Percentiles rank a stretch among this genome's conserved stretches.
phyloP scores from a whole-genome alignment of 148 eudicot species.

The Amaranthus cruentus region DNA sequence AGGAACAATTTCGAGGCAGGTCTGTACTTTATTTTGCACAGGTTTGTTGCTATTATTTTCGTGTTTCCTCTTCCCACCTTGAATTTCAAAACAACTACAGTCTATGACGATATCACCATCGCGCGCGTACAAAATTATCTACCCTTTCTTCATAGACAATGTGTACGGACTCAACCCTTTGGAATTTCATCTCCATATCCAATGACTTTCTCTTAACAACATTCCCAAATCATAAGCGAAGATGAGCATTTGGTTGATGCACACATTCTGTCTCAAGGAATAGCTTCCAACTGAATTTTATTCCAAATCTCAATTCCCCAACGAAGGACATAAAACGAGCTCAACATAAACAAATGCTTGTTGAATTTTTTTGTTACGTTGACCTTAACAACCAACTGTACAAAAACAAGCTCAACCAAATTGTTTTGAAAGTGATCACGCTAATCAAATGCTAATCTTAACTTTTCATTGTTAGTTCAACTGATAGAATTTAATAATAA shows the following conservation, averaged over 20 bases:
- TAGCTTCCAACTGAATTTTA: constrained; percentile 59
- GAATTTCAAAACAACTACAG: constrained; percentile 37
- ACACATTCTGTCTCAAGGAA: constrained; percentile 64
- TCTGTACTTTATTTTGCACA: constrained; percentile 12
- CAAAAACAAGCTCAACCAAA: neutral
- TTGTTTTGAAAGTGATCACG: no score
- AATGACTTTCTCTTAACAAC: constrained; percentile 41
- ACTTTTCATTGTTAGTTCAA: no score
- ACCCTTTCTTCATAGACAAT: constrained; percentile 87
- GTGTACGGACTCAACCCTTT: constrained; percentile 78
- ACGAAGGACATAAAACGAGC: constrained; percentile 45
- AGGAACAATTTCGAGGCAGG: constrained; percentile 84
- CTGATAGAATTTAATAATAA: no score
- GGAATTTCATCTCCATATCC: constrained; percentile 84
- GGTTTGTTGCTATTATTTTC: neutral
- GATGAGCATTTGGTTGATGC: constrained; percentile 56
- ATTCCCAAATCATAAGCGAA: constrained; percentile 64
- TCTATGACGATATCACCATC: constrained; percentile 74
- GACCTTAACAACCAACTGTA: constrained; percentile 42
- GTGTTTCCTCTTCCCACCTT: neutral
- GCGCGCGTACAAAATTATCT: constrained; percentile 54
- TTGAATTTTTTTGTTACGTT: constrained; percentile 45
- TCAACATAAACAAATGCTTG: constrained; percentile 50
- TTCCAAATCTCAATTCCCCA: constrained; percentile 64
- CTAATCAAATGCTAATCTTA: no score